A percentile compares a stretch with the other conserved stretches of the same genome.
phyloP scores from a whole-genome alignment of 306 rosid genomes.

The Cucumis sativus region Cucumber_9930_V3 NC_026657.2:34482001-34482500 shows the following conservation, averaged over 20 bases:
- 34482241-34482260: not conserved
- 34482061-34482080: not conserved
- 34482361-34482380: not conserved
- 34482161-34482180: not conserved
- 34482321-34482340: not conserved
- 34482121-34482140: not conserved
- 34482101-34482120: not conserved
- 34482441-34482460: not conserved
- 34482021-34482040: too few species aligned
- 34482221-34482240: not conserved
- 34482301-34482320: not conserved
- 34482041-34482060: too few species aligned
- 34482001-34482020: too few species aligned
- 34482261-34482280: not conserved
- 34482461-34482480: not conserved
- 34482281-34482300: not conserved
- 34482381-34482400: not conserved
- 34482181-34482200: not conserved
- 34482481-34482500: not conserved
- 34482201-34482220: not conserved
- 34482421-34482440: not conserved
- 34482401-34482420: not conserved
- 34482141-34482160: not conserved
- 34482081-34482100: not conserved
- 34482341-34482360: not conserved